Evolutionary conservation across 108 stramenopile species (phyloP).

Genomic region (Conticribra guillardii): DNA sequence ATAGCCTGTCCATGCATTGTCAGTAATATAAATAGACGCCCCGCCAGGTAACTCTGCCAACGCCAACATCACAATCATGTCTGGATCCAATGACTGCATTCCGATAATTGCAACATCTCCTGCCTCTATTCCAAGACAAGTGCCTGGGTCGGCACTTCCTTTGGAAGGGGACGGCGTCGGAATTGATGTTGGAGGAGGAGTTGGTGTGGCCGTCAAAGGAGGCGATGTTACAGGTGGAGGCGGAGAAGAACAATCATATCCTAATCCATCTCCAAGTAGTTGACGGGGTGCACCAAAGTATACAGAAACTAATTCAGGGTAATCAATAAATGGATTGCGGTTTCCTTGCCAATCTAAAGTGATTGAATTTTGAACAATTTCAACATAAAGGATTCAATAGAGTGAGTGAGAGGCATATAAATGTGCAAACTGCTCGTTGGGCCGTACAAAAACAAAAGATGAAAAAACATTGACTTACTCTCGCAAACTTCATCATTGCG

Average conservation of each 20-base stretch:
- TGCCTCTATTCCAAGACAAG: not conserved
- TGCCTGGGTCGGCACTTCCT: not conserved
- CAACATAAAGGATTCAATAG: no score
- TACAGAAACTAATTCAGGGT: slow-evolving; percentile 58
- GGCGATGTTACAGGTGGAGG: not conserved
- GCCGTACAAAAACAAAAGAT: not conserved
- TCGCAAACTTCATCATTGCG: slow-evolving; percentile 70
- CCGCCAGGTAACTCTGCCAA: slow-evolving; percentile 52
- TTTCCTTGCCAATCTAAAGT: slow-evolving; percentile 76
- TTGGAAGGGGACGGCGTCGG: no score
- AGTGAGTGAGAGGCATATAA: no score
- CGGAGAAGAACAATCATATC: slow-evolving; percentile 31
- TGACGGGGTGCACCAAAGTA: slow-evolving; percentile 30
- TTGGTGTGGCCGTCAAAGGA: not conserved
- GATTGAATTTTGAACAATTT: no score
- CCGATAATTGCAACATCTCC: slow-evolving; percentile 53
- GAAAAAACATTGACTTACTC: slow-evolving; percentile 12
- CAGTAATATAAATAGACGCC: slow-evolving; percentile 55
- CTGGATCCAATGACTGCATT: slow-evolving; percentile 44
- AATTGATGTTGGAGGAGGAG: not conserved
- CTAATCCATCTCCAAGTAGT: slow-evolving; percentile 20
- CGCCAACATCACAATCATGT: slow-evolving; percentile 47
- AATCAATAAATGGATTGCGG: slow-evolving; percentile 85
- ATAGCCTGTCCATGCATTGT: slow-evolving; percentile 58
- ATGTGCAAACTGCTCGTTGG: not conserved